These are phyloP conservation scores for Ceriops zippeliana DNA, from an alignment of 345 rosid genomes.

Conservation along the genomic window DNA sequence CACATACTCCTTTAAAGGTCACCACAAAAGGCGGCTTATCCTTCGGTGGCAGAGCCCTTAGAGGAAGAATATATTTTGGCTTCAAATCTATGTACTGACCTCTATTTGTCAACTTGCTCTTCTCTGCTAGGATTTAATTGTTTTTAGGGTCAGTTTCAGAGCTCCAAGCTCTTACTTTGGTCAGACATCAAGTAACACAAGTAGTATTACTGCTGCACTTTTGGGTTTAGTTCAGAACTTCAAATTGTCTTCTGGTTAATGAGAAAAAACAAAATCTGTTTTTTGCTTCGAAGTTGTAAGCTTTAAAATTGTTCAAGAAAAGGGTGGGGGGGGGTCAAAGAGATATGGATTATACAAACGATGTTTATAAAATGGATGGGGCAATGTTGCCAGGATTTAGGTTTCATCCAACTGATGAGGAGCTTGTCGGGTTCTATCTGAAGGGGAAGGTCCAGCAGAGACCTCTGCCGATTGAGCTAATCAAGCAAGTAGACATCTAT, in stretches of 20 bases:
- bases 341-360: slow-evolving; percentile 47
- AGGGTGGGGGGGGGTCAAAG: no score
- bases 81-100: not conserved
- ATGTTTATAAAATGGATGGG: slow-evolving; percentile 54
- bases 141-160: slow-evolving; percentile 16
- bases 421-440: slow-evolving; percentile 80
- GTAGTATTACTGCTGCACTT: no score
- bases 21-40: slow-evolving; percentile 84
- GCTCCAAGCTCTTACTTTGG: not conserved
- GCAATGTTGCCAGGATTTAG: slow-evolving; percentile 79
- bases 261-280: no score
- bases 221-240: no score
- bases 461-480: slow-evolving; percentile 65
- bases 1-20: slow-evolving; percentile 35
- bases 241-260: no score
- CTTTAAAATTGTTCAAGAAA: not conserved
- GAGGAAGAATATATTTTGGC: slow-evolving; percentile 57
- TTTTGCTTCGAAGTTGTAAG: not conserved
- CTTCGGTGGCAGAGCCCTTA: slow-evolving; percentile 76
- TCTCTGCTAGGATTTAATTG: slow-evolving; percentile 20
- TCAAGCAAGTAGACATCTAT: slow-evolving; percentile 86
- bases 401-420: slow-evolving; percentile 93
- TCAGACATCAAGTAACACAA: no score
- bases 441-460: slow-evolving; percentile 70
- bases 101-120: slow-evolving; percentile 27